phyloP scores from a whole-genome alignment of 768 basidiomycete species.

The Boletus pseudo-olivaceus region DNA sequence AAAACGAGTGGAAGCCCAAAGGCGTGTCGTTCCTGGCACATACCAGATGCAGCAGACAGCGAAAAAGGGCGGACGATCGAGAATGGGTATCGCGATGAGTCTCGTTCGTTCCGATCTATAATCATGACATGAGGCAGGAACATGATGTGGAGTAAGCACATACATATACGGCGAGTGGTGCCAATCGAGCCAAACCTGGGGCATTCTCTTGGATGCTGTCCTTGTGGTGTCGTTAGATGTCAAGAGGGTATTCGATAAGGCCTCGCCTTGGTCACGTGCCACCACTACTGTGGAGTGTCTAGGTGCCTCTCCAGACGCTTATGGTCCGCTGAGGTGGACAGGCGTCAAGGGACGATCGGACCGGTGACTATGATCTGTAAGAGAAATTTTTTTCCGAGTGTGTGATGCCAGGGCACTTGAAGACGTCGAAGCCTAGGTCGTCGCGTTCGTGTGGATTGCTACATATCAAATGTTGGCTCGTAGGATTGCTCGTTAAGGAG shows the following conservation, averaged over 20 bases:
- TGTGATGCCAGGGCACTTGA: no score
- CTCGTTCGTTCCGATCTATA: background rate
- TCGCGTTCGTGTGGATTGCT: background rate
- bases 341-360: background rate
- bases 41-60: background rate
- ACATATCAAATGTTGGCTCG: background rate
- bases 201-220: background rate
- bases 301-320: background rate
- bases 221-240: background rate
- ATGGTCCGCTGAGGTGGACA: background rate
- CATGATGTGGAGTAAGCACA: background rate
- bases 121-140: background rate
- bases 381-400: no score
- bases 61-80: background rate
- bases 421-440: no score
- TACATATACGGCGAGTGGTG: background rate
- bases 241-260: background rate
- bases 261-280: no score
- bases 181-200: background rate
- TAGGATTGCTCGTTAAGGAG: conserved; percentile 6
- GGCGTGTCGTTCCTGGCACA: background rate
- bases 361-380: background rate
- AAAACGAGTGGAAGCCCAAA: background rate
- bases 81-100: no score
- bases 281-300: background rate